Evolutionary conservation across 805 yeast genomes (phyloP), one percentile per base, ranked within the genome.

Genomic region (Candida ulmi): DNA sequence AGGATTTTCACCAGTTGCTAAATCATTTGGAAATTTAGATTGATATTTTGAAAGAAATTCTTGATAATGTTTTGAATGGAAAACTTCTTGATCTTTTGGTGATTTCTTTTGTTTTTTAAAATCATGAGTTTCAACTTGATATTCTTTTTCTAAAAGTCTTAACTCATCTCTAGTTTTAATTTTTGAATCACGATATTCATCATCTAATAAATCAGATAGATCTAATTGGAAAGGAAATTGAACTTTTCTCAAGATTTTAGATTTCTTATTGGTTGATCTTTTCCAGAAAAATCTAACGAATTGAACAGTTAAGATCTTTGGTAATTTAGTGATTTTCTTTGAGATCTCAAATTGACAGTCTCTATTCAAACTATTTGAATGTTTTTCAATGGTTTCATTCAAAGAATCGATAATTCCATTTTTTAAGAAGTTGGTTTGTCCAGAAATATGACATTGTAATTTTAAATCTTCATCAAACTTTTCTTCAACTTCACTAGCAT

Each of bases 201-300:
- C 88, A 42, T 88, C 88, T 51, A 93, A 71, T 66, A 90, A 67
- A 57, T 90, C 97, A 15, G 90, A 75, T 30, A 88, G 70, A 60
- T 93, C 99, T 42, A 91, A 68, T 61, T 86, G 93, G 64, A 88
- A 85, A 31, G 99, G 99, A 66, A 93, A 93, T 47, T 82, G 85
- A 19, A 93, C 99, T 65, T 83, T 88, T 60, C 99, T 80, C 60
- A 93, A 71, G 58, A 93, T 93, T 65, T 93, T 93, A 16, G 96
- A 84, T 67, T 93, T 93, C 63, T 83, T 85, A 48, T 77, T 78
- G 4, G 95, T 85, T 42, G 91, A 95, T 57, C 91, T 77, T 59
- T 91, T 86, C 99, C 99, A 93, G 62, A 80, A 93, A 60, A 93
- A 93, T 57, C 99, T 76, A 46, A 93, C 93, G 63, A 85, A 93